Percentiles rank a stretch among this genome's conserved stretches.
These are phyloP conservation scores for Zygnema circumcarinatum DNA, from an alignment of 139 green algal genomes.

Conservation along the genomic window DNA sequence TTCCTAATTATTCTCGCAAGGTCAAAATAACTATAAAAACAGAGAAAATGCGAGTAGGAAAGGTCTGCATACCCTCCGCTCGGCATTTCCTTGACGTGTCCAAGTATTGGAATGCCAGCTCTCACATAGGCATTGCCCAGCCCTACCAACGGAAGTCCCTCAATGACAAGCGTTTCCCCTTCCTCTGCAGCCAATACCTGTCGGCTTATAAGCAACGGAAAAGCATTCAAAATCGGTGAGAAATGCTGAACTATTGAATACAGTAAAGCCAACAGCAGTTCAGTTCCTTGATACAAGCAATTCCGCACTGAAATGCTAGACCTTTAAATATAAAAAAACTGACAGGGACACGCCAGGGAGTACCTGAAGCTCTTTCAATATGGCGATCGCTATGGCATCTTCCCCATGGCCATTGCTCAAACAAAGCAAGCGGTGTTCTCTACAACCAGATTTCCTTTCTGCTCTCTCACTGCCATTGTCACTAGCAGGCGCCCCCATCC, in stretches of 20 bases:
- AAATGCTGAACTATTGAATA: no score
- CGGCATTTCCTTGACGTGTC: constrained; percentile 54
- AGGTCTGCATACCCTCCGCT: constrained; percentile 41
- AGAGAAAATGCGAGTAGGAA: neutral
- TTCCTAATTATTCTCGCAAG: neutral
- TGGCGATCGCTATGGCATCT: constrained; percentile 53
- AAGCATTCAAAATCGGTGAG: no score
- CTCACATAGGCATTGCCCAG: constrained; percentile 44
- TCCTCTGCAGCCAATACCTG: constrained; percentile 32
- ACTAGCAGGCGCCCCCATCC: no score
- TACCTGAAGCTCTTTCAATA: constrained; percentile 37
- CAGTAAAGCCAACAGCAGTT: no score
- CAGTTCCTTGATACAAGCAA: no score
- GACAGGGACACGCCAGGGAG: no score
- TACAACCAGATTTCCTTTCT: neutral
- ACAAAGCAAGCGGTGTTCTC: constrained; percentile 51
- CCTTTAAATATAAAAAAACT: no score
- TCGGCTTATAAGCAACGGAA: neutral
- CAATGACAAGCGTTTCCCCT: constrained; percentile 11
- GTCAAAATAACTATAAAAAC: neutral
- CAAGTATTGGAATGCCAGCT: constrained; percentile 42
- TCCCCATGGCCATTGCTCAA: constrained; percentile 63
- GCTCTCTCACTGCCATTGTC: no score
- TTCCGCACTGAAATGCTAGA: no score
- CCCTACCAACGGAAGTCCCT: constrained; percentile 57